Evolutionary conservation across 164 flowering plant species (phyloP).

Genomic region (Nelumbo lutea): DNA sequence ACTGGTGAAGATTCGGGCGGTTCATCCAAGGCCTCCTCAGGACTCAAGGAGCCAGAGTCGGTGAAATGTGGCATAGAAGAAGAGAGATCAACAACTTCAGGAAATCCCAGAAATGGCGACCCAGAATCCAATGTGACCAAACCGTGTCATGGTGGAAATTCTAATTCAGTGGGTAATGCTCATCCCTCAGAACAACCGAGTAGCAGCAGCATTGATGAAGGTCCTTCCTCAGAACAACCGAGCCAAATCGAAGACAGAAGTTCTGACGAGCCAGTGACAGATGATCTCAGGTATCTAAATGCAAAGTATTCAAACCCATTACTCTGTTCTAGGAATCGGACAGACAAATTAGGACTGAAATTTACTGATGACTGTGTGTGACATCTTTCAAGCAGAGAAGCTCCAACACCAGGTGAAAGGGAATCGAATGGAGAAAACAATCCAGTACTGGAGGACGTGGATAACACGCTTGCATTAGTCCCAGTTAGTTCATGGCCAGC

Average conservation of each 20-base stretch:
- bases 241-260: constrained; percentile 9
- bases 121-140: constrained; percentile 6
- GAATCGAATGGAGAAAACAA: constrained; percentile 6
- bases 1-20: constrained; percentile 17
- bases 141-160: background rate
- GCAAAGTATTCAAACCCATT: background rate
- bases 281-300: constrained; percentile 29
- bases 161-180: constrained; percentile 3
- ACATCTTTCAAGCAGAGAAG: constrained; percentile 7
- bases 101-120: constrained; percentile 2
- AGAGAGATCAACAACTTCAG: background rate
- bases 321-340: background rate
- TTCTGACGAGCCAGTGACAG: constrained; percentile 13
- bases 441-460: constrained; percentile 13
- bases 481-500: constrained; percentile 19
- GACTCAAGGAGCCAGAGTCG: constrained; percentile 7
- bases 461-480: constrained; percentile 48
- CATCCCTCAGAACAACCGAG: background rate
- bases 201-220: background rate
- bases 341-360: background rate
- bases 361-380: background rate
- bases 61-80: background rate
- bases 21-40: constrained; percentile 27
- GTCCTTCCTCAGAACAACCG: constrained; percentile 5
- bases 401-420: background rate